Evolutionary conservation across 176 grass and related monocot genomes (phyloP).

Genomic region (Typha latifolia): DNA sequence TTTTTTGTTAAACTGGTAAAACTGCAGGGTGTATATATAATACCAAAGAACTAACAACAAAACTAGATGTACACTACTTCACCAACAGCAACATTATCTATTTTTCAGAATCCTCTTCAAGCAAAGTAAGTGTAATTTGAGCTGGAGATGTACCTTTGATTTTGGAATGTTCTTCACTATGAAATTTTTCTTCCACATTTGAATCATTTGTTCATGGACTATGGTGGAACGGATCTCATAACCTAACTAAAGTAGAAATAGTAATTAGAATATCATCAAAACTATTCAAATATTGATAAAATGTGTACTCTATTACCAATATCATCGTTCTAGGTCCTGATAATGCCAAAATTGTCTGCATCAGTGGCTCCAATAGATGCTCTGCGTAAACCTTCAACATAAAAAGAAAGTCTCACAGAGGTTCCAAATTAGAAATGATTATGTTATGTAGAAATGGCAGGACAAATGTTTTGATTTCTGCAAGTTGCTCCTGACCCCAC

Average conservation of each 20-base stretch:
- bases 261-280: conserved; percentile 13
- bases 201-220: conserved; percentile 77
- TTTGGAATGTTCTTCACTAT: conserved; percentile 55
- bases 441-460: too few relatives aligned
- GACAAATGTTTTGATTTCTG: too few relatives aligned
- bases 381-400: conserved; percentile 75
- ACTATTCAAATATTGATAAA: conserved; percentile 4
- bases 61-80: background rate
- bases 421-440: background rate
- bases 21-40: too few relatives aligned
- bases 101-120: background rate
- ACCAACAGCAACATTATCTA: background rate
- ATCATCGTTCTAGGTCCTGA: conserved; percentile 79
- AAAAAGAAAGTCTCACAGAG: background rate
- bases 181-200: conserved; percentile 86
- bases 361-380: conserved; percentile 59
- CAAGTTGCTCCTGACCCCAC: too few relatives aligned
- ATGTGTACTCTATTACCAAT: conserved; percentile 28
- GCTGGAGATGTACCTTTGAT: conserved; percentile 42
- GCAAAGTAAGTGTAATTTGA: background rate
- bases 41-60: too few relatives aligned
- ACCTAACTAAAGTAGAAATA: conserved; percentile 46
- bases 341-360: conserved; percentile 79
- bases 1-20: too few relatives aligned
- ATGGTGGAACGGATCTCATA: conserved; percentile 79